Evolutionary conservation across 768 basidiomycete genomes (phyloP).

Genomic region (Neoboletus brunneissimus): DNA sequence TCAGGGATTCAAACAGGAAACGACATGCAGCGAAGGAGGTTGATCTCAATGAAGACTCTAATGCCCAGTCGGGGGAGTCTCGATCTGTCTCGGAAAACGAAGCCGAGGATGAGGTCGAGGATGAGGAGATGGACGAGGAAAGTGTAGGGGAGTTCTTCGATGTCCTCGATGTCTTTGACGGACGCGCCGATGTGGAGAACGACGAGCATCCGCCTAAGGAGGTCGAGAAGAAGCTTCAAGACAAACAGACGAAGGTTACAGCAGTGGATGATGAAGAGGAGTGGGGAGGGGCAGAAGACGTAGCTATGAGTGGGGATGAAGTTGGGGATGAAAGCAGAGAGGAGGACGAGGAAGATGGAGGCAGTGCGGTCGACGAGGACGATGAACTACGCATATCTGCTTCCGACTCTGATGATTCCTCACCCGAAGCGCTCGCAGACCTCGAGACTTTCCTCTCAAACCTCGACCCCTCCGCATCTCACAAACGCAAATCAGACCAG

Average conservation of each 20-base stretch:
- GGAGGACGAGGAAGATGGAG: slow-evolving; percentile 31
- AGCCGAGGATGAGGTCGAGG: slow-evolving; percentile 32
- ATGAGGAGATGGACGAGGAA: slow-evolving; percentile 45
- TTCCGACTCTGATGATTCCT: slow-evolving; percentile 46
- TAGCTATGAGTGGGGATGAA: slow-evolving; percentile 37
- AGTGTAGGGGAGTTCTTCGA: slow-evolving; percentile 60
- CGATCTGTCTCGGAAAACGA: slow-evolving; percentile 21
- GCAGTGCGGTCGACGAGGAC: slow-evolving; percentile 28
- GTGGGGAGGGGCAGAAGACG: slow-evolving; percentile 21
- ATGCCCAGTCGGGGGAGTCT: slow-evolving; percentile 28
- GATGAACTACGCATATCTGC: slow-evolving; percentile 49
- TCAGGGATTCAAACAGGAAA: slow-evolving; percentile 27
- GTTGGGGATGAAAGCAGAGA: slow-evolving; percentile 31
- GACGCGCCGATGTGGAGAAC: slow-evolving; percentile 43
- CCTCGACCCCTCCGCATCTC: slow-evolving; percentile 52
- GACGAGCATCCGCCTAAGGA: slow-evolving; percentile 11
- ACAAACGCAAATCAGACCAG: slow-evolving; percentile 51
- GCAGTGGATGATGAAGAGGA: slow-evolving; percentile 42
- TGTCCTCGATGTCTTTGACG: slow-evolving; percentile 64
- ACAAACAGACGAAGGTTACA: slow-evolving; percentile 51
- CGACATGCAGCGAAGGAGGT: slow-evolving; percentile 46
- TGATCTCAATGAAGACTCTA: slow-evolving; percentile 60
- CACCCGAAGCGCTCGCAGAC: slow-evolving; percentile 60
- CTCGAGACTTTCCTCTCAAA: slow-evolving; percentile 70
- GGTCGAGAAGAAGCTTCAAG: slow-evolving; percentile 2